A percentile compares a stretch with the other conserved stretches of the same genome.
Conservation (phyloP, 805 yeast genomes). For the Ogataea nonfermentans region DNA sequence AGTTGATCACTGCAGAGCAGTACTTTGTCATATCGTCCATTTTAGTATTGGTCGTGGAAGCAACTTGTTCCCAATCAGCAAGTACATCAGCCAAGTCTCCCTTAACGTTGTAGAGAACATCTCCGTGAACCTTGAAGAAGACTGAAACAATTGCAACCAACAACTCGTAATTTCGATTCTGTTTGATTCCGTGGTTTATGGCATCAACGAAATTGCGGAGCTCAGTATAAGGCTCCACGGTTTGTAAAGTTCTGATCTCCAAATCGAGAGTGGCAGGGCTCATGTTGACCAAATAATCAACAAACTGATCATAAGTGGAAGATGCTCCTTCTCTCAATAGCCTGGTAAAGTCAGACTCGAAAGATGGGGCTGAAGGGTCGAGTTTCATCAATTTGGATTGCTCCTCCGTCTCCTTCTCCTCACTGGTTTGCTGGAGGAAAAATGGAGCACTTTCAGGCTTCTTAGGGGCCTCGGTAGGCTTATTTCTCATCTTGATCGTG, state of each 20-base stretch:
- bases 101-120: constrained; percentile 47
- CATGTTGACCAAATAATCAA: constrained; percentile 51
- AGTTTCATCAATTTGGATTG: constrained; percentile 36
- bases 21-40: constrained; percentile 71
- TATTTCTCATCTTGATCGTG: constrained; percentile 78
- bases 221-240: constrained; percentile 67
- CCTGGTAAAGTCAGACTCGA: constrained; percentile 74
- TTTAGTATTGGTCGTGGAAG: constrained; percentile 40
- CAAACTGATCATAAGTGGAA: constrained; percentile 47
- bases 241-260: constrained; percentile 77
- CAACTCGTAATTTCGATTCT: constrained; percentile 68
- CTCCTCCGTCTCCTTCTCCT: constrained; percentile 50
- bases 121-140: constrained; percentile 79
- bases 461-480: constrained; percentile 86
- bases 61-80: constrained; percentile 45
- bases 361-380: constrained; percentile 39
- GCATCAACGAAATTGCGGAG: constrained; percentile 66
- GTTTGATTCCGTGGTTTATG: constrained; percentile 52
- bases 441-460: constrained; percentile 79
- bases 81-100: constrained; percentile 30
- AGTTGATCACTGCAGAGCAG: constrained; percentile 75
- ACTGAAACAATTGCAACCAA: constrained; percentile 77
- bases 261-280: constrained; percentile 81
- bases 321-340: constrained; percentile 53
- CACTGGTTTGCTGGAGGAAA: constrained; percentile 66